These are phyloP conservation scores for Scedosporium dehoogii DNA, from an alignment of 2,329 filamentous ascomycete species.

Conservation along the genomic window DNA sequence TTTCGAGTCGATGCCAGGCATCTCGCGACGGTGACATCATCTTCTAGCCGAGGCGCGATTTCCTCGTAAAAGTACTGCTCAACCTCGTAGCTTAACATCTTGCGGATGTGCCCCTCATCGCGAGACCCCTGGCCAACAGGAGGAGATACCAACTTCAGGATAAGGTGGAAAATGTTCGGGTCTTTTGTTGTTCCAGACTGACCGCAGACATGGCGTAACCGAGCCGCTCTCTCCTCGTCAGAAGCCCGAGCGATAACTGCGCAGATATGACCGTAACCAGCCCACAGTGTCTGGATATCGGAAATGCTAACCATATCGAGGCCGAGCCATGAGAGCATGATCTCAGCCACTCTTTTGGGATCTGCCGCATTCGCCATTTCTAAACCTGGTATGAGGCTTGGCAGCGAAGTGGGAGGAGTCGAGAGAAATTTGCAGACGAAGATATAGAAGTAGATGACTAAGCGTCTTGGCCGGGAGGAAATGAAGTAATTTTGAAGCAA, in stretches of 20 bases:
- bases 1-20: slow-evolving; percentile 35
- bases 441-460: background rate
- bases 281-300: slow-evolving; percentile 36
- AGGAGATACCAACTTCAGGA: slow-evolving; percentile 52
- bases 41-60: slow-evolving; percentile 38
- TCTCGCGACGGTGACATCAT: slow-evolving; percentile 35
- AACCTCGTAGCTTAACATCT: slow-evolving; percentile 57
- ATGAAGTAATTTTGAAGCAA: background rate
- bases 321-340: slow-evolving; percentile 27
- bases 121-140: slow-evolving; percentile 21
- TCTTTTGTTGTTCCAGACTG: slow-evolving; percentile 9
- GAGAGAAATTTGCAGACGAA: background rate
- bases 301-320: slow-evolving; percentile 28
- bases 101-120: slow-evolving; percentile 54
- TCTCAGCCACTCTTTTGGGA: slow-evolving; percentile 24
- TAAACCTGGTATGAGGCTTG: background rate
- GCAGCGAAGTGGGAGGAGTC: background rate
- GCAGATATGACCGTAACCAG: slow-evolving; percentile 46
- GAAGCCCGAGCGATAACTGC: slow-evolving; percentile 34
- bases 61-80: slow-evolving; percentile 56
- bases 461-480: background rate
- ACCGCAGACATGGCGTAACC: background rate
- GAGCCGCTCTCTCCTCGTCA: slow-evolving; percentile 10
- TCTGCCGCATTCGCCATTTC: background rate
- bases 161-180: slow-evolving; percentile 24